Evolutionary conservation across 768 basidiomycete genomes (phyloP).

Genomic region (Kwoniella sp.): DNA sequence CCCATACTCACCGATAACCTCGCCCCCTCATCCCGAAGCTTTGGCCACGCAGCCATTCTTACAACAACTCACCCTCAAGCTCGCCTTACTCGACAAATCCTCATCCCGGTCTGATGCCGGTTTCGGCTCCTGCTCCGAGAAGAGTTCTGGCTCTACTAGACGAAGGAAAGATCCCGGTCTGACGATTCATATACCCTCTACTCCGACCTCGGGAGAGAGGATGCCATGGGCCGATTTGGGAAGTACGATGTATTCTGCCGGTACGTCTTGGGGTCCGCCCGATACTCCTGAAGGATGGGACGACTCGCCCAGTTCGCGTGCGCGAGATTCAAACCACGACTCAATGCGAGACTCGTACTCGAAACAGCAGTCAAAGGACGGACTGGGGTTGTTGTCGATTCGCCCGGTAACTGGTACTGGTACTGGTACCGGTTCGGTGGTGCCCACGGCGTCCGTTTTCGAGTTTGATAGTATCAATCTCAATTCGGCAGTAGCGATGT

Average conservation of each 20-base stretch:
- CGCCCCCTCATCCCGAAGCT: slow-evolving; percentile 1
- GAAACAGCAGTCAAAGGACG: not conserved
- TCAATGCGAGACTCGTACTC: not conserved
- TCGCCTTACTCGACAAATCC: not conserved
- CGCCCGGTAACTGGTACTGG: no score
- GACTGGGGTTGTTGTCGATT: no score
- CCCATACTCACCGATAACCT: slow-evolving; percentile 3
- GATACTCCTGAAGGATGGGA: slow-evolving; percentile 10
- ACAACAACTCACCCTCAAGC: not conserved
- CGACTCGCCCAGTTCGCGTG: no score
- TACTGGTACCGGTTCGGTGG: not conserved
- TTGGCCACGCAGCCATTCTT: slow-evolving; percentile 11
- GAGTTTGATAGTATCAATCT: not conserved
- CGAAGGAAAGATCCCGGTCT: slow-evolving; percentile 2
- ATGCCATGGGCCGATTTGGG: slow-evolving; percentile 10
- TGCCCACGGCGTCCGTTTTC: not conserved
- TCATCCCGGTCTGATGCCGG: no score
- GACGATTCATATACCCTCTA: slow-evolving; percentile 2
- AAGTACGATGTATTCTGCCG: slow-evolving; percentile 7
- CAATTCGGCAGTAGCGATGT: not conserved
- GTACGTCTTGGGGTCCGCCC: slow-evolving; percentile 9
- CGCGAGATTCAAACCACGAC: no score
- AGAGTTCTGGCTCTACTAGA: not conserved
- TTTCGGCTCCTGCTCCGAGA: no score
- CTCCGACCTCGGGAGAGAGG: not conserved